Conservation (phyloP, 1,284 basidiomycete species). For the Wallemia mellicola region DNA sequence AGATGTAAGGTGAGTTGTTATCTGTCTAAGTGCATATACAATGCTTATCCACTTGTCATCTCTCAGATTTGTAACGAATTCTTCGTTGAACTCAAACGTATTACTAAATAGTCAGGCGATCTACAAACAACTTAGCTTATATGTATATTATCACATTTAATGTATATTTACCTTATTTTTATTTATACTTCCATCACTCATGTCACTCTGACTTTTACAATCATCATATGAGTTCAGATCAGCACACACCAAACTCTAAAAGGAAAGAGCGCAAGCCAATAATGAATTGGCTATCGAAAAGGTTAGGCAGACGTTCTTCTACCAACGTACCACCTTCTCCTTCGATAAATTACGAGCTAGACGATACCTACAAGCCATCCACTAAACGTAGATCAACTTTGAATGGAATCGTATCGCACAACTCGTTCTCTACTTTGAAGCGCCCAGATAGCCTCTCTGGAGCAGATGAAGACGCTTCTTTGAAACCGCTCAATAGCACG, state of each 20-base stretch:
- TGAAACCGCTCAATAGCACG: neutral
- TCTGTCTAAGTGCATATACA: too few species aligned
- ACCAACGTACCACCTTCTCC: neutral
- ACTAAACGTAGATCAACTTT: neutral
- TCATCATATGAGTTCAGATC: too few species aligned
- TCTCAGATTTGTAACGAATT: neutral
- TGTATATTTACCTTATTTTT: too few species aligned
- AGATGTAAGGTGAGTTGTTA: neutral
- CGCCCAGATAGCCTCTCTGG: neutral
- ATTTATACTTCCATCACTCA: too few species aligned
- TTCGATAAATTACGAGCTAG: neutral
- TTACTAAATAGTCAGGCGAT: neutral
- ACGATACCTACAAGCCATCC: neutral
- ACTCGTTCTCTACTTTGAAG: neutral
- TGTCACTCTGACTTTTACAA: too few species aligned
- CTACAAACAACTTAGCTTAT: neutral
- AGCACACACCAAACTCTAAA: neutral
- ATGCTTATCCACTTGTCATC: neutral
- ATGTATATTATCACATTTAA: neutral
- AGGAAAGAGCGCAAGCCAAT: neutral
- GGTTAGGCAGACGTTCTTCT: neutral
- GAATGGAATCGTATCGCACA: neutral
- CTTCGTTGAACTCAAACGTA: neutral
- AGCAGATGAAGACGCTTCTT: neutral
- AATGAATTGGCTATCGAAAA: neutral